Percentiles rank a stretch among this genome's conserved stretches.
Evolutionary conservation across 2,329 filamentous ascomycete genomes (phyloP).

Genomic region (Alternaria viburni): DNA sequence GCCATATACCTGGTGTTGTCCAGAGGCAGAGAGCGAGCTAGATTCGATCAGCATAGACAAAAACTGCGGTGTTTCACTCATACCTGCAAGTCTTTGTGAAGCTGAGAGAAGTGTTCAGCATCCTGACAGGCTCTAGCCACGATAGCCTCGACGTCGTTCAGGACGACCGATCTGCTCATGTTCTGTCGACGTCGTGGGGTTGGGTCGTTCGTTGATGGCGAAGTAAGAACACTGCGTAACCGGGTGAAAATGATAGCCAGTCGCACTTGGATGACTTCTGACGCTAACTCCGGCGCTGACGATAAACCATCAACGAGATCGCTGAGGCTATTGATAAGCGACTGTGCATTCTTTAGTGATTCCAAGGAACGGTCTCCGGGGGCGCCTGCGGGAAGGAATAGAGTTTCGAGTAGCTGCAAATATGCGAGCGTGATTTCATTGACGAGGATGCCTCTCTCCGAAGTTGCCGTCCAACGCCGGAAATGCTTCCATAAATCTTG

Average conservation of each 20-base stretch:
- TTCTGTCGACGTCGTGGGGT: not conserved
- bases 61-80: not conserved
- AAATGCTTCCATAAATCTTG: slow-evolving; percentile 34
- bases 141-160: slow-evolving; percentile 22
- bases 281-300: slow-evolving; percentile 21
- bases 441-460: slow-evolving; percentile 16
- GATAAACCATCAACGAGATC: slow-evolving; percentile 27
- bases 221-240: slow-evolving; percentile 17
- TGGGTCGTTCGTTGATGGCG: not conserved
- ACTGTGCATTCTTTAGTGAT: slow-evolving; percentile 30
- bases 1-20: slow-evolving; percentile 37
- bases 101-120: slow-evolving; percentile 12
- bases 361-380: slow-evolving; percentile 7
- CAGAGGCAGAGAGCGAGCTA: slow-evolving; percentile 45
- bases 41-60: slow-evolving; percentile 8
- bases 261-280: slow-evolving; percentile 29
- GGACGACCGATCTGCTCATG: slow-evolving; percentile 10
- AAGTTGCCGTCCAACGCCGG: slow-evolving; percentile 23
- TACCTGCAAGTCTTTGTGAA: slow-evolving; percentile 45
- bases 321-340: slow-evolving; percentile 24
- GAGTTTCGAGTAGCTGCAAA: slow-evolving; percentile 29
- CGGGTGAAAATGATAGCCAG: slow-evolving; percentile 33
- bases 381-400: slow-evolving; percentile 11
- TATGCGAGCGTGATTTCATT: slow-evolving; percentile 30
- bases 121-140: slow-evolving; percentile 30